Percentiles rank a stretch among this genome's conserved stretches.
Conservation (phyloP, 345 rosid genomes). For the Cochlearia excelsa region DNA sequence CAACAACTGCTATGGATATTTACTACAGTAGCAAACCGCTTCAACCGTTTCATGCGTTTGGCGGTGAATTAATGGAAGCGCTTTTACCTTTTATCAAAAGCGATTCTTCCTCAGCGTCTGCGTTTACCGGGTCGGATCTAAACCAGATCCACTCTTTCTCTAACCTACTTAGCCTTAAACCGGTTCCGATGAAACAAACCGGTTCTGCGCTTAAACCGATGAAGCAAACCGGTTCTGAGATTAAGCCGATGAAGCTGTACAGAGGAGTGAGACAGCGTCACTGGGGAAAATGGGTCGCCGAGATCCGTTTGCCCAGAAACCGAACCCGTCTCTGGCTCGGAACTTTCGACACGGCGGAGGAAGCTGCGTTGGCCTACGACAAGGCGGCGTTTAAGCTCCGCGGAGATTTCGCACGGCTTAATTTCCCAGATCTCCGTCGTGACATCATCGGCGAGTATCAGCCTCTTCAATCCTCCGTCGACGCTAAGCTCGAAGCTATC, state of each 20-base stretch:
- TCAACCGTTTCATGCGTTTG: constrained; percentile 40
- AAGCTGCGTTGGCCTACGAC: constrained; percentile 74
- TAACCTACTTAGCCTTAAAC: constrained; percentile 44
- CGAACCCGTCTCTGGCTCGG: background rate
- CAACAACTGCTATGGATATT: constrained; percentile 59
- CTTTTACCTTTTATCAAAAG: constrained; percentile 85
- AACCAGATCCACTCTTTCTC: constrained; percentile 22
- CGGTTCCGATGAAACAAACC: constrained; percentile 59
- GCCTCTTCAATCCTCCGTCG: constrained; percentile 81
- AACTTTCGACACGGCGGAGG: background rate
- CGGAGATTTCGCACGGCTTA: background rate
- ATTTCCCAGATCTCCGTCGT: constrained; percentile 46
- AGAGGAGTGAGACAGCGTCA: constrained; percentile 53
- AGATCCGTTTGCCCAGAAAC: constrained; percentile 80
- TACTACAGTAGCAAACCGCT: constrained; percentile 40
- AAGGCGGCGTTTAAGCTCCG: constrained; percentile 76
- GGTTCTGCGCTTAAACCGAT: constrained; percentile 23
- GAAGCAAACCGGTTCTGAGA: constrained; percentile 42
- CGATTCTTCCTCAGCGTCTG: constrained; percentile 26
- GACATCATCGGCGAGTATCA: constrained; percentile 44
- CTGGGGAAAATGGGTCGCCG: constrained; percentile 85
- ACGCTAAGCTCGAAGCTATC: constrained; percentile 86
- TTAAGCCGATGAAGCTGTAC: constrained; percentile 70
- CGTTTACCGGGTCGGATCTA: constrained; percentile 39
- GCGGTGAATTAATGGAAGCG: constrained; percentile 93